Percentiles rank a stretch among this genome's conserved stretches.
Evolutionary conservation across 2,329 filamentous ascomycete species (phyloP).

Genomic region (Fusarium siculi): DNA sequence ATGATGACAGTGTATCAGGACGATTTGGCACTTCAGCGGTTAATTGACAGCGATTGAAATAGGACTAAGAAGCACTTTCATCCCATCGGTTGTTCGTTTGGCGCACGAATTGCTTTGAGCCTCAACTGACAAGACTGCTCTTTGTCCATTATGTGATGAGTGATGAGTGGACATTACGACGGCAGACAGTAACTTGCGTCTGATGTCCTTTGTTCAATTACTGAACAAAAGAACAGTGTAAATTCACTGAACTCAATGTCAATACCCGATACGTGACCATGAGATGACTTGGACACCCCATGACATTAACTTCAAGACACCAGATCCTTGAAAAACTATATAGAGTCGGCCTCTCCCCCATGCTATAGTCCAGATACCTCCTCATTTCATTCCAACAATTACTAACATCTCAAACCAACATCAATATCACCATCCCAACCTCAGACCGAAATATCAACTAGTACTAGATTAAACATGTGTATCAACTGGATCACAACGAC

Average conservation of each 20-base stretch:
- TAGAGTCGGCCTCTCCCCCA: not conserved
- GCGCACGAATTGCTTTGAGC: not conserved
- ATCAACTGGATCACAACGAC: not conserved
- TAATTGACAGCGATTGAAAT: not conserved
- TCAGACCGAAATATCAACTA: not conserved
- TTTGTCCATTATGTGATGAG: not conserved
- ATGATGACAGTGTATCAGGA: no score
- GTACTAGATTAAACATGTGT: slow-evolving; percentile 11
- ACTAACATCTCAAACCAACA: not conserved
- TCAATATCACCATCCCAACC: not conserved
- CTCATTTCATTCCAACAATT: no score
- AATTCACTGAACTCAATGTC: not conserved
- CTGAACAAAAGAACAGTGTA: not conserved
- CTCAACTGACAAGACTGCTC: not conserved
- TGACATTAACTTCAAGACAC: not conserved
- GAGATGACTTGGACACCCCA: not conserved
- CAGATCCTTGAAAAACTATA: not conserved
- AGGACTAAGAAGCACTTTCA: not conserved
- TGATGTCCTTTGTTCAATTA: not conserved
- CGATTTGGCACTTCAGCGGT: not conserved
- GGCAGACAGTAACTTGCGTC: not conserved
- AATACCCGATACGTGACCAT: not conserved
- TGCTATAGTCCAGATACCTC: not conserved
- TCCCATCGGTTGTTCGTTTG: not conserved
- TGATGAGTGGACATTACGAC: not conserved